These are phyloP conservation scores for Neurospora sp. DNA, from an alignment of 495 filamentous ascomycete genomes.

Conservation along the genomic window DNA sequence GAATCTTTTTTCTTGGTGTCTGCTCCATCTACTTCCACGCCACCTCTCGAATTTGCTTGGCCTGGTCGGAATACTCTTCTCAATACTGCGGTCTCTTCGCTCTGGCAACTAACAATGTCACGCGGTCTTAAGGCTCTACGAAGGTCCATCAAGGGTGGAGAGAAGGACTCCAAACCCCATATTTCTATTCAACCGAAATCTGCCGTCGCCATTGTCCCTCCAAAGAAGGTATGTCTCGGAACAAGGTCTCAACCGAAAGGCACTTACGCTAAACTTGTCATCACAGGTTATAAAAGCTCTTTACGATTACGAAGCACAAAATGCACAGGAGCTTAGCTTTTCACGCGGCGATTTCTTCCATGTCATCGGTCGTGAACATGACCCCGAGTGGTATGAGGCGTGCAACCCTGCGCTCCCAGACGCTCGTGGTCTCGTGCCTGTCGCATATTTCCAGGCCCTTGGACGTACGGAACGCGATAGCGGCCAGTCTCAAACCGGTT, in stretches of 20 bases:
- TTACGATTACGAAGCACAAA: slow-evolving; percentile 78
- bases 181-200: slow-evolving; percentile 87
- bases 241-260: background rate
- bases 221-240: slow-evolving; percentile 73
- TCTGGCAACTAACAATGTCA: slow-evolving; percentile 27
- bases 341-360: slow-evolving; percentile 95
- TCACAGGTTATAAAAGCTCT: slow-evolving; percentile 88
- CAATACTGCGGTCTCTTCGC: background rate
- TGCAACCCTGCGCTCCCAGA: slow-evolving; percentile 88
- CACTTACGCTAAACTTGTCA: slow-evolving; percentile 16
- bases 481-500: slow-evolving; percentile 58
- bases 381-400: slow-evolving; percentile 94
- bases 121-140: slow-evolving; percentile 57
- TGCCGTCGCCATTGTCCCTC: slow-evolving; percentile 88
- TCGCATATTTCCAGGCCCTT: slow-evolving; percentile 82
- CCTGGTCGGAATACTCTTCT: background rate
- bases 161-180: slow-evolving; percentile 68
- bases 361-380: slow-evolving; percentile 93
- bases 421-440: slow-evolving; percentile 85
- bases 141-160: slow-evolving; percentile 71
- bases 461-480: slow-evolving; percentile 86
- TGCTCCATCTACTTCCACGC: background rate
- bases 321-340: slow-evolving; percentile 75
- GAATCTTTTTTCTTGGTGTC: background rate
- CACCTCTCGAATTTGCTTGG: background rate